Base-by-base conservation (phyloP, 495 filamentous ascomycete genomes). In the Wilcoxina mikolae region DNA sequence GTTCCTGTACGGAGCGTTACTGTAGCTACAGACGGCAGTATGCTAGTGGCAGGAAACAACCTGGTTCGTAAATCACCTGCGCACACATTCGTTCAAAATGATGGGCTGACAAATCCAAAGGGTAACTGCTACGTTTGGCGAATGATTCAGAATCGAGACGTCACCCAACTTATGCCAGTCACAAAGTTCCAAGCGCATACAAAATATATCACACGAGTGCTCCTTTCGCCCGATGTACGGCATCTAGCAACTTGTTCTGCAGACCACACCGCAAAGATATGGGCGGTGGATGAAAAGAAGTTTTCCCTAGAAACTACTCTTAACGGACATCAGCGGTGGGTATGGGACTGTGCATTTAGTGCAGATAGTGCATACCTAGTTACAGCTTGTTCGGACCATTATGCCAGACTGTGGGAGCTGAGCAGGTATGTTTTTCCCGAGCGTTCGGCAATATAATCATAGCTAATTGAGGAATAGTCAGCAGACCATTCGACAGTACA, bases 271-370 rank as follows among this genome's bases (percentile, higher is more conserved):
- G 93, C 93, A 56, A 93, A 93, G 66, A 95, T 98, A 47, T 98
- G 91, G 91, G 82, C 86, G 56, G 82, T 95, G 17, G 82, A 87
- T 56, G 72, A 77, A 54, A 75, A 68, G 69, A 80, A 72, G 54
- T 94, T 77, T 75, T 82, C 76, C 11, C 75, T 95, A 3, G 87
- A 96, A 67, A 89, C 86, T 3, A 94, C 87, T 2, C 77, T 98
- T 1, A 80, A 83, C n/a, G 83, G 84, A 53, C 91, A 98, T 67
- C 91, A 98, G 68, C 82, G 91, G 29, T 98, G 91, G 91, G 91
- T 98, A 0, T 98, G 91, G 91, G 91, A 98, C 68, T 98, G 91
- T 66, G 91, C 91, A 2, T 98, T 96, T 71, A 91, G 85, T 56
- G 91, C 93, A 9, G 91, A 98, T 66, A 89, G 83, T 29, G 91